Evolutionary conservation across 192 early-diverging fungal species (phyloP).

Genomic region (Dissophora ornata): DNA sequence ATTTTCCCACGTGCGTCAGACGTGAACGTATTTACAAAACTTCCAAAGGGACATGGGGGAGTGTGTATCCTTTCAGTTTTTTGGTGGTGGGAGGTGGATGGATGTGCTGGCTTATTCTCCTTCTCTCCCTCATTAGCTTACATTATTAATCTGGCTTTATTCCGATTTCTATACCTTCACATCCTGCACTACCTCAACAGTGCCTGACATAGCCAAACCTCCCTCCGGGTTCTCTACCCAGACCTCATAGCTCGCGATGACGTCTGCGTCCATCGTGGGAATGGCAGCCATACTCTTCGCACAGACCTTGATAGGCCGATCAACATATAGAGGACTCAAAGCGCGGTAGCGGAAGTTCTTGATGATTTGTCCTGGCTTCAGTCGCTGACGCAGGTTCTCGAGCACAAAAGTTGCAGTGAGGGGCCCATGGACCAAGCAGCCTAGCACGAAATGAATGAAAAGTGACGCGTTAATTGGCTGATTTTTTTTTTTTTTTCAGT

Average conservation of each 20-base stretch:
- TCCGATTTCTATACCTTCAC: too few species aligned
- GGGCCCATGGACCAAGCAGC: slow-evolving; percentile 83
- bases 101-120: too few species aligned
- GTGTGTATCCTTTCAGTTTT: too few species aligned
- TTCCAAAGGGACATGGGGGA: too few species aligned
- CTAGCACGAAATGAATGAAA: too few species aligned
- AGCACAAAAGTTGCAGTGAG: slow-evolving; percentile 81
- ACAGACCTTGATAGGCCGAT: slow-evolving; percentile 66
- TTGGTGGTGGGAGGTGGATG: too few species aligned
- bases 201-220: slow-evolving; percentile 81
- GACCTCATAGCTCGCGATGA: slow-evolving; percentile 65
- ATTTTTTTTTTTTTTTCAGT: neutral
- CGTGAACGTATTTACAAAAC: too few species aligned
- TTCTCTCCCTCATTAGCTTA: too few species aligned
- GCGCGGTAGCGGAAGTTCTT: slow-evolving; percentile 77
- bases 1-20: too few species aligned
- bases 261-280: slow-evolving; percentile 40
- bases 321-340: slow-evolving; percentile 72
- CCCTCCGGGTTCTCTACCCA: slow-evolving; percentile 76
- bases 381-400: slow-evolving; percentile 66
- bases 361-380: slow-evolving; percentile 54
- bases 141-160: too few species aligned
- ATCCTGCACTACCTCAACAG: slow-evolving; percentile 50
- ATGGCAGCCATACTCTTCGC: slow-evolving; percentile 59
- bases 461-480: neutral